Base-by-base conservation (phyloP, 495 filamentous ascomycete species). In the Penicillium lagena region DNA sequence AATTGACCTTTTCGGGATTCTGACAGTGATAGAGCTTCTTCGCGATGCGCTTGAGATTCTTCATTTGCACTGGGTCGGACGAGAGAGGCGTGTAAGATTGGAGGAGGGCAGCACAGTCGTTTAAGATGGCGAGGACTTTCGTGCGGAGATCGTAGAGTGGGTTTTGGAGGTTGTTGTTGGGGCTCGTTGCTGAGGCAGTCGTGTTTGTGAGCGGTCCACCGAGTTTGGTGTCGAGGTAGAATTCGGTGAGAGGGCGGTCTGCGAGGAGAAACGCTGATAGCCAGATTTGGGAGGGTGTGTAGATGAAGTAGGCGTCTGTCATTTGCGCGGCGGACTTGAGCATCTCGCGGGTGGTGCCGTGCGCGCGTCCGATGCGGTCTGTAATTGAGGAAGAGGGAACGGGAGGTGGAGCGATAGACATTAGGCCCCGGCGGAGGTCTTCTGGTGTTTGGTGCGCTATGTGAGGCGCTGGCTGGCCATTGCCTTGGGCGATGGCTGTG, bases 221-320 rank as follows among this genome's bases (percentile, higher is more conserved):
- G 35, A 95, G 76, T 54, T 93, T 95, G 2, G 80, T 73, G 34
- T 77, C 70, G 10, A 97, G 75, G 57, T 94, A 85, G 49, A 83
- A 82, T 50, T 79, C 67, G 1, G 81, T 77, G 11, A 96, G 68
- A 6, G 79, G 82, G 32, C 72, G 68, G 56, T 98, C 93, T 0
- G 81, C 85, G 42, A 90, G 68, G 11, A 81, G 69, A 27, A 96
- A 68, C 0, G 90, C 81, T 0, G 88, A 81, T 13, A 96, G 73
- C 83, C 88, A 90, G 59, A 96, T 93, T 62, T 98, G 93, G 11
- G 86, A 84, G 0, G 93, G 94, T 3, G 94, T 95, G 66, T 87
- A 97, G 56, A 95, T 83, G 71, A 97, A 96, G 67, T 96, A 96
- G 14, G 77, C 89, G 56, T 98, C 93, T 22, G 91, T 91, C 51